Evolutionary conservation across 2,329 filamentous ascomycete species (phyloP).

Genomic region (Pseudogymnoascus sp.): DNA sequence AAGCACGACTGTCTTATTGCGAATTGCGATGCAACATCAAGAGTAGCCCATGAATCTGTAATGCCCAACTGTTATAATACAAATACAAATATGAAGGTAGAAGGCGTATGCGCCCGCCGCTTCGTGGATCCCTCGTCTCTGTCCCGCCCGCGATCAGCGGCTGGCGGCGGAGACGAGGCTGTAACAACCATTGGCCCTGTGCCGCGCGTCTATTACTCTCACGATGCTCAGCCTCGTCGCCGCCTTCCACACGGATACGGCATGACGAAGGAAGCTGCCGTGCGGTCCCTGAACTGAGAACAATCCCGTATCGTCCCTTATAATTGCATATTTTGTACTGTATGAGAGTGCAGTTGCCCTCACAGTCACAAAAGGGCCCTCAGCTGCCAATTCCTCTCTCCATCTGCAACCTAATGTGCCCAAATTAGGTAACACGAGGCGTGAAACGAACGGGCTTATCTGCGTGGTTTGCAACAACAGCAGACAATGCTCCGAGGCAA

Average conservation of each 20-base stretch:
- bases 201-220: constrained; percentile 5
- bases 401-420: neutral
- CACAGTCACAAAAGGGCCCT: neutral
- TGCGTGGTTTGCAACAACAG: neutral
- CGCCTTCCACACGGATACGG: constrained; percentile 1
- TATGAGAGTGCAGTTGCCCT: neutral
- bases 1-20: neutral
- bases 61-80: neutral
- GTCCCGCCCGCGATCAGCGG: neutral
- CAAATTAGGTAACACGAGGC: constrained; percentile 3
- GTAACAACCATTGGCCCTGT: constrained; percentile 4
- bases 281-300: neutral
- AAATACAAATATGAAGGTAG: neutral
- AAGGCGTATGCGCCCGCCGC: too few relatives aligned
- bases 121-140: neutral
- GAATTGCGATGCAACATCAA: neutral
- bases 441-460: neutral
- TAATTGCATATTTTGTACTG: neutral
- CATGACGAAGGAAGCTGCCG: neutral
- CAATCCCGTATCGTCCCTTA: neutral
- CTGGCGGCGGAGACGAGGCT: neutral
- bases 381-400: neutral
- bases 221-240: neutral
- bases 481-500: neutral
- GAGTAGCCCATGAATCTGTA: neutral